These are phyloP conservation scores for Chrysoporthe austroafricana DNA, from an alignment of 2,329 filamentous ascomycete species.

Conservation along the genomic window DNA sequence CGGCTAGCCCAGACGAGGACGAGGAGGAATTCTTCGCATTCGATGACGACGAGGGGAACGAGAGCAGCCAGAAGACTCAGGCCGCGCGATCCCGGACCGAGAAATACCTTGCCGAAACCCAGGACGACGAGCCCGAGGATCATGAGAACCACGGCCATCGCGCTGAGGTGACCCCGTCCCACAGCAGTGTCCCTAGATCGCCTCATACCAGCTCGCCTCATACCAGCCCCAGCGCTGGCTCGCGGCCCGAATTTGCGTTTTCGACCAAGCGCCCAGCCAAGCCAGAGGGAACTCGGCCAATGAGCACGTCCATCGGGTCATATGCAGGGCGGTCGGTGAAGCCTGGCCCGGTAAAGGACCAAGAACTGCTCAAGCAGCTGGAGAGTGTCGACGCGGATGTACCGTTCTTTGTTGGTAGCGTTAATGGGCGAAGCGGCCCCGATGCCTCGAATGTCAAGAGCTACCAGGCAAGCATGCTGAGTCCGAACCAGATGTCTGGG, in stretches of 20 bases:
- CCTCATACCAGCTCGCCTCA: constrained; percentile 17
- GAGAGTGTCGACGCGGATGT: constrained; percentile 41
- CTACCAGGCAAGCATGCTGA: constrained; percentile 35
- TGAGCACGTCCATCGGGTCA: constrained; percentile 40
- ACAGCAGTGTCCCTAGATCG: constrained; percentile 3
- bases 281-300: constrained; percentile 28
- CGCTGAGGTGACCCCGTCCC: not conserved
- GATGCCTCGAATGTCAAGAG: constrained; percentile 37
- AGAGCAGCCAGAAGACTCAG: not conserved
- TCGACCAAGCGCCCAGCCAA: constrained; percentile 19
- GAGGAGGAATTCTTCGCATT: constrained; percentile 23
- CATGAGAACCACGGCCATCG: not conserved
- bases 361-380: constrained; percentile 36
- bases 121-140: constrained; percentile 8
- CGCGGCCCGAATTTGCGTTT: constrained; percentile 8
- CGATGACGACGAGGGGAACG: constrained; percentile 19
- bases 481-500: constrained; percentile 28
- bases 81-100: constrained; percentile 6
- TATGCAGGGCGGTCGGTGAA: constrained; percentile 45
- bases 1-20: constrained; percentile 14
- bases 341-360: constrained; percentile 27
- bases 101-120: constrained; percentile 20
- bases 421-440: constrained; percentile 38
- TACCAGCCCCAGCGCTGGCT: constrained; percentile 11
- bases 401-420: constrained; percentile 46